A percentile compares a stretch with the other conserved stretches of the same genome.
Evolutionary conservation across 768 basidiomycete genomes (phyloP).

Genomic region (Pleurotus citrinopileatus): DNA sequence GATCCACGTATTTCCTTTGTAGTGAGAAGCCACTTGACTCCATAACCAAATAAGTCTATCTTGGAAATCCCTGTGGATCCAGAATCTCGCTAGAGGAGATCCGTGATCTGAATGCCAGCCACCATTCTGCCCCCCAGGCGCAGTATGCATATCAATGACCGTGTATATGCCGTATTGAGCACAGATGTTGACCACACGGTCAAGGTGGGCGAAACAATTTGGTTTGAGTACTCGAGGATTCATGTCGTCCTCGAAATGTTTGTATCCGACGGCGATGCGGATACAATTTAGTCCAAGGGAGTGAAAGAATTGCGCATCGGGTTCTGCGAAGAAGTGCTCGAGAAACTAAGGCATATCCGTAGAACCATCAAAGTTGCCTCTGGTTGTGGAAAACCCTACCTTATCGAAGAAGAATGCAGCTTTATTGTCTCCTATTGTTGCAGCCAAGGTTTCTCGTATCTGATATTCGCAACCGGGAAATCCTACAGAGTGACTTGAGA

Average conservation of each 20-base stretch:
- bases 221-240: slow-evolving; percentile 76
- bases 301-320: slow-evolving; percentile 77
- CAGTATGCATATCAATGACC: slow-evolving; percentile 78
- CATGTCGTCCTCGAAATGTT: slow-evolving; percentile 76
- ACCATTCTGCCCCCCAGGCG: slow-evolving; percentile 70
- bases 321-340: slow-evolving; percentile 78
- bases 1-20: slow-evolving; percentile 77
- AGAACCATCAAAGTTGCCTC: neutral
- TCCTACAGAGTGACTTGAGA: slow-evolving; percentile 29
- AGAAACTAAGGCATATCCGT: slow-evolving; percentile 49
- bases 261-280: slow-evolving; percentile 72
- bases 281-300: slow-evolving; percentile 79
- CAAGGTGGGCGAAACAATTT: slow-evolving; percentile 78
- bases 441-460: slow-evolving; percentile 67
- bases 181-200: slow-evolving; percentile 75
- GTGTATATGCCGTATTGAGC: slow-evolving; percentile 76
- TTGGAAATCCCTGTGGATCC: slow-evolving; percentile 84
- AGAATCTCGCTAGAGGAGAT: slow-evolving; percentile 70
- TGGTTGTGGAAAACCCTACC: slow-evolving; percentile 31
- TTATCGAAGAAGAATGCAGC: slow-evolving; percentile 84
- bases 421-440: slow-evolving; percentile 63
- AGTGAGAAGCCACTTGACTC: slow-evolving; percentile 72
- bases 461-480: slow-evolving; percentile 83
- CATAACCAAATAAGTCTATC: slow-evolving; percentile 78
- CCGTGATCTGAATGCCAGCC: slow-evolving; percentile 83